A percentile compares a stretch with the other conserved stretches of the same genome.
These are phyloP conservation scores for Fraxinus sp. DNA, from an alignment of 305 asterid species.

Conservation along the genomic window DNA sequence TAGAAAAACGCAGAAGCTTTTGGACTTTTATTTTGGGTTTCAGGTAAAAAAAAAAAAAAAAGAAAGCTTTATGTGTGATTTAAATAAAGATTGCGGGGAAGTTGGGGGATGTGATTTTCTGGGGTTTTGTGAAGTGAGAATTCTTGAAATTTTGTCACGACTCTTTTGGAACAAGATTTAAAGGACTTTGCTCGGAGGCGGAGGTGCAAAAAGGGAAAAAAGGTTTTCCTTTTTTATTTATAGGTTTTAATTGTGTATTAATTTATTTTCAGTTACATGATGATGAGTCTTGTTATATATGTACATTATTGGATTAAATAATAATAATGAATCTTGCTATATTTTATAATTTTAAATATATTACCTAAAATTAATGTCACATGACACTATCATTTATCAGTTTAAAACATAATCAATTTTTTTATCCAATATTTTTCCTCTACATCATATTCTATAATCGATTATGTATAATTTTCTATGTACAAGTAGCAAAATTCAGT, in stretches of 20 bases:
- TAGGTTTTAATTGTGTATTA: neutral
- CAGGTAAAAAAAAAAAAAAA: too few species aligned
- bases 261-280: neutral
- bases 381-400: too few species aligned
- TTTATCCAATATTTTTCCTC: too few species aligned
- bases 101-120: slow-evolving; percentile 31
- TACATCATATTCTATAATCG: too few species aligned
- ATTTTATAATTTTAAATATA: too few species aligned
- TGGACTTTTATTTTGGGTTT: slow-evolving; percentile 28
- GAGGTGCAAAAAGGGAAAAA: neutral
- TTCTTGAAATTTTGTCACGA: slow-evolving; percentile 41
- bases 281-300: neutral
- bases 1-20: slow-evolving; percentile 34
- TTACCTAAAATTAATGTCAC: too few species aligned
- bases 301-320: too few species aligned
- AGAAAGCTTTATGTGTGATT: neutral
- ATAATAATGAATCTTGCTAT: too few species aligned
- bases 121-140: slow-evolving; percentile 36
- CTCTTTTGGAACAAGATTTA: slow-evolving; percentile 1
- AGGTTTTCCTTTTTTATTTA: neutral
- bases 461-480: too few species aligned
- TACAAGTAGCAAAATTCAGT: too few species aligned
- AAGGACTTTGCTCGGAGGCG: neutral
- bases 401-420: too few species aligned
- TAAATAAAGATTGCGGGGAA: slow-evolving; percentile 16